phyloP scores from a whole-genome alignment of 1,284 basidiomycete species.

The Trametes hirsuta region DNA sequence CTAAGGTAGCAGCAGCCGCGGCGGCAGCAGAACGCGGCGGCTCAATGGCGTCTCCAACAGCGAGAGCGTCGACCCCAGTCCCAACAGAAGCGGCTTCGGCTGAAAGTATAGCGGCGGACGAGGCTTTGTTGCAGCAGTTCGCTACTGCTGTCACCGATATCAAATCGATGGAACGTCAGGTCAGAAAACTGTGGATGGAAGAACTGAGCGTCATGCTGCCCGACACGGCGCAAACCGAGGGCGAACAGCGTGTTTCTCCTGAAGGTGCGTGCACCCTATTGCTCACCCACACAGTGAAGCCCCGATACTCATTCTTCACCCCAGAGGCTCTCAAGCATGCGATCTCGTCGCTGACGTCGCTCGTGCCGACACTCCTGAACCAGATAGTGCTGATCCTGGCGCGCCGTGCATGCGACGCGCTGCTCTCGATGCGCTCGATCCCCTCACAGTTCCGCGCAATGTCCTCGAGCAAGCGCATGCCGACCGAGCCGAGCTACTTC shows the following conservation, averaged over 20 bases:
- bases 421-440: slow-evolving; percentile 87
- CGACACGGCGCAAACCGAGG: slow-evolving; percentile 28
- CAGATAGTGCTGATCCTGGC: slow-evolving; percentile 77
- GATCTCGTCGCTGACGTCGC: slow-evolving; percentile 49
- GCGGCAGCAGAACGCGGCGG: slow-evolving; percentile 42
- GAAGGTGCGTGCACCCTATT: slow-evolving; percentile 50
- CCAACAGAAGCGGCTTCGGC: slow-evolving; percentile 50
- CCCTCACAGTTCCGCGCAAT: slow-evolving; percentile 86
- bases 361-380: slow-evolving; percentile 57
- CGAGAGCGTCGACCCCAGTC: slow-evolving; percentile 56
- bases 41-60: slow-evolving; percentile 25
- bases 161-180: slow-evolving; percentile 52
- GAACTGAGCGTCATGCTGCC: slow-evolving; percentile 68
- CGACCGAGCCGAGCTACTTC: slow-evolving; percentile 84
- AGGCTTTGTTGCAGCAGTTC: slow-evolving; percentile 61
- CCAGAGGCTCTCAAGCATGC: slow-evolving; percentile 62
- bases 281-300: not conserved
- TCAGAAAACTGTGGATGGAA: slow-evolving; percentile 63
- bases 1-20: slow-evolving; percentile 35
- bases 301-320: not conserved
- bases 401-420: slow-evolving; percentile 80
- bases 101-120: slow-evolving; percentile 63
- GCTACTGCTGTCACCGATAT: slow-evolving; percentile 70
- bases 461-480: slow-evolving; percentile 65
- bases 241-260: slow-evolving; percentile 42